Evolutionary conservation across 768 basidiomycete species (phyloP), one percentile per base, ranked within the genome.

Genomic region (Phanerodontia chrysosporium): DNA sequence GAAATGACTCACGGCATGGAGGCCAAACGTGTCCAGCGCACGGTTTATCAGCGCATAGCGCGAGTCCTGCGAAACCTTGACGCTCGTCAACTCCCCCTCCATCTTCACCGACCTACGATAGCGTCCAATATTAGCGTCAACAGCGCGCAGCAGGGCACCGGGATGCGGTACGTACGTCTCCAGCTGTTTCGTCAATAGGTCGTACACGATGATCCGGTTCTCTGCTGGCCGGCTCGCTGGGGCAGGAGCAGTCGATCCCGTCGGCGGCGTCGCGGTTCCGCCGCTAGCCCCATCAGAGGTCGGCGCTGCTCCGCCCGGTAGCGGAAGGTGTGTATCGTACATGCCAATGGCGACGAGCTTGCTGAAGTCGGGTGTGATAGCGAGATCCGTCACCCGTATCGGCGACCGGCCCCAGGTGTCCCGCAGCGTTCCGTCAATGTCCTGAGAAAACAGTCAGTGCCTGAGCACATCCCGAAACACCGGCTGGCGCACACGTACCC

Each of bases 321-420:
- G 52, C 30, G 35, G 13, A 8, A 42, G 5, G 9, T 8, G 39
- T n/a, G 32, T 9, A 58, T 78, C 74, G 65, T 77, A 78, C 80
- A 90, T 83, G 30, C 93, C 94, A 55, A 93, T 82, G n/a, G 90
- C 89, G 45, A 99, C 85, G 60, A 99, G 76, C 57, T 86, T 86
- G 60, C 83, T 80, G 67, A 85, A 84, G 73, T 96, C 92, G 24
- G 95, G 93, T 3, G 94, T 87, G 61, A 97, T 76, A 48, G 89
- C 87, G 68, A 97, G 84, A 70, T 94, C 93, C 22, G 88, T 86
- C 68, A 98, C 81, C 64, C 95, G 90, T 61, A 95, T 87, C 10
- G 86, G 79, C 35, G 83, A 81, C 32, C 78, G 76, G 9, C 78
- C 79, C 88, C 92, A 95, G 49, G 81, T 76, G 30, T 90, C 84